Evolutionary conservation across 83 land plant genomes (phyloP), one percentile per base, ranked within the genome.

Genomic region (Diphasiastrum complanatum): DNA sequence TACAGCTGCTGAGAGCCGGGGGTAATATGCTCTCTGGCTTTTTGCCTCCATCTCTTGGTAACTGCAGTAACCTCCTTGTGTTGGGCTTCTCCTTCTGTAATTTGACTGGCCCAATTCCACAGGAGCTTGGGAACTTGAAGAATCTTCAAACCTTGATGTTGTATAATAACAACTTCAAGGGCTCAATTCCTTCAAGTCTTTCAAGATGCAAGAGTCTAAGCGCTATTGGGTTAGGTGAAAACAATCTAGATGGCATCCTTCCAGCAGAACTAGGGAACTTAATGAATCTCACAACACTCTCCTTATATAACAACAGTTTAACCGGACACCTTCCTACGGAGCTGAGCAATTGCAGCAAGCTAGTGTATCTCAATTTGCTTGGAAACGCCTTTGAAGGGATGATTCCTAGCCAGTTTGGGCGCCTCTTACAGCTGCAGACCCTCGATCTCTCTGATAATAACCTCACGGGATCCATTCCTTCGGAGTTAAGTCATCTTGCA

Each of bases 131-230:
- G 18, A 24, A 32, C 18, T 35, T 55, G 16, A 27, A 14, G 28
- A 30, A 24, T 35, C 34, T 55, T 11, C 11, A 55, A 35, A 14
- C 34, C 11, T 27, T 55, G 38, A 27, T 55, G 30, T 27, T 55
- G 38, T 35, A 55, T 18, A 27, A 55, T 27, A 55, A 55, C 43
- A 55, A 55, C 19, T 35, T 55, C 16, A 20, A n/a, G 5, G 59
- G 59, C 30, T 11, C 18, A 8, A 55, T 55, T 1, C 59, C 59
- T 11, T 11, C 59, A 6, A 12, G 11, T 10, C 5, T 55, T 6
- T 10, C 14, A 35, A n/a, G 19, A 14, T 55, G 59, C 34, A 6
- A 12, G 14, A 14, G 11, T 11, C 59, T 55, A 11, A 30, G 14
- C 30, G 19, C n/a, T 19, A 20, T 55, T 30, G 59, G 59, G 38